Percentiles rank a stretch among this genome's conserved stretches.
Conservation (phyloP, 306 rosid genomes). For the Citrullus mucosospermus region DNA sequence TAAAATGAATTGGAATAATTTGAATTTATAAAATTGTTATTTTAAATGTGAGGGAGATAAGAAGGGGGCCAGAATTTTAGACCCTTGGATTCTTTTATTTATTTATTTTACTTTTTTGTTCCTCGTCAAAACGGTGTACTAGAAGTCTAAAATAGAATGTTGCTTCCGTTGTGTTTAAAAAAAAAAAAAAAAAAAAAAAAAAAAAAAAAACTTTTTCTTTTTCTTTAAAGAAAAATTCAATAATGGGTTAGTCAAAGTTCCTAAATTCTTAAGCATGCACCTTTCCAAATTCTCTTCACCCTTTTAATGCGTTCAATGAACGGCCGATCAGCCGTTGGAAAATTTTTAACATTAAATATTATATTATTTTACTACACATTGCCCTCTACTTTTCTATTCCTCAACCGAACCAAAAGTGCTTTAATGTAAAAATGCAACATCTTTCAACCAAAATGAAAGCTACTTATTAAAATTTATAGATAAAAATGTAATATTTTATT, state of each 20-base stretch:
- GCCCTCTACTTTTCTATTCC: no score
- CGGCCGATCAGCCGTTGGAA: background rate
- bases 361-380: no score
- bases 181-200: no score
- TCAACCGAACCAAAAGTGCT: no score
- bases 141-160: background rate
- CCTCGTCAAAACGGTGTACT: background rate
- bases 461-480: no score
- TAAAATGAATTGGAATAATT: background rate
- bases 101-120: no score
- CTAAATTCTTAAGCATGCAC: background rate
- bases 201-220: no score
- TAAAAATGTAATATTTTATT: no score
- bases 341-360: background rate
- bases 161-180: background rate
- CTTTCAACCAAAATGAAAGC: no score
- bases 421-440: no score
- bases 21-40: background rate
- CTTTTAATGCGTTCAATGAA: background rate
- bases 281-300: constrained; percentile 1
- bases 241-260: background rate
- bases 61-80: background rate
- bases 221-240: no score
- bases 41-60: background rate
- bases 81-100: background rate